Evolutionary conservation across 2,329 filamentous ascomycete genomes (phyloP).

Genomic region (Scytalidium lignicola): DNA sequence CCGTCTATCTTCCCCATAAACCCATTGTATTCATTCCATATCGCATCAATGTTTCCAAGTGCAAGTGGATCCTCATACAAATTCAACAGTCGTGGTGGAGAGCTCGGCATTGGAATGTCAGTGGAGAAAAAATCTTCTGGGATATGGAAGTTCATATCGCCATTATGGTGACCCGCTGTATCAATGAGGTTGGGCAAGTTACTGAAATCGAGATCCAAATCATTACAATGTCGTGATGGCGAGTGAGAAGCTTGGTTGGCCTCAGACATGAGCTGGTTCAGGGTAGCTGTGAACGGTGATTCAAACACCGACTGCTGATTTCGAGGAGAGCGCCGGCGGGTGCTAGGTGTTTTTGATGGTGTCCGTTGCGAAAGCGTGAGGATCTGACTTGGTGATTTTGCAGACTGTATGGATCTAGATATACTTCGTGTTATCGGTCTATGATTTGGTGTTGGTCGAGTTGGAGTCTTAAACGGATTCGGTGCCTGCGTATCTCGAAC

Average conservation of each 20-base stretch:
- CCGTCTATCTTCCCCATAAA: slow-evolving; percentile 7
- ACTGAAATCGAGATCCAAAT: slow-evolving; percentile 26
- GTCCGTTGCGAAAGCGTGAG: slow-evolving; percentile 20
- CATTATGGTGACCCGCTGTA: slow-evolving; percentile 9
- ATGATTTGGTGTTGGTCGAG: slow-evolving; percentile 26
- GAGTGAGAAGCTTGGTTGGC: slow-evolving; percentile 20
- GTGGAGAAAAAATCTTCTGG: slow-evolving; percentile 35
- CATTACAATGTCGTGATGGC: slow-evolving; percentile 15
- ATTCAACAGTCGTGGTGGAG: slow-evolving; percentile 34
- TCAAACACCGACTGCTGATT: slow-evolving; percentile 23
- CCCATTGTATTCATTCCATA: slow-evolving; percentile 21
- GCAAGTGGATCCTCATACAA: slow-evolving; percentile 24
- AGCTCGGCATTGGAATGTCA: slow-evolving; percentile 39
- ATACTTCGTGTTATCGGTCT: slow-evolving; percentile 27
- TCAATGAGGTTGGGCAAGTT: slow-evolving; percentile 26
- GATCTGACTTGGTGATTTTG: slow-evolving; percentile 22
- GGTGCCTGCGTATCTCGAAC: slow-evolving; percentile 11
- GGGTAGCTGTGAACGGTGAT: slow-evolving; percentile 29
- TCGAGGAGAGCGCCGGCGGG: slow-evolving; percentile 21
- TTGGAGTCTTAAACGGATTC: slow-evolving; percentile 29
- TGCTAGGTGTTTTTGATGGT: slow-evolving; percentile 20
- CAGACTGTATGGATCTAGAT: slow-evolving; percentile 21
- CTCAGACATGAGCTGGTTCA: slow-evolving; percentile 27
- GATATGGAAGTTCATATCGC: slow-evolving; percentile 19
- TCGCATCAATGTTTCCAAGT: slow-evolving; percentile 16